phyloP scores from a whole-genome alignment of 2,329 filamentous ascomycete species.

The Trichoderma gracile region DNA sequence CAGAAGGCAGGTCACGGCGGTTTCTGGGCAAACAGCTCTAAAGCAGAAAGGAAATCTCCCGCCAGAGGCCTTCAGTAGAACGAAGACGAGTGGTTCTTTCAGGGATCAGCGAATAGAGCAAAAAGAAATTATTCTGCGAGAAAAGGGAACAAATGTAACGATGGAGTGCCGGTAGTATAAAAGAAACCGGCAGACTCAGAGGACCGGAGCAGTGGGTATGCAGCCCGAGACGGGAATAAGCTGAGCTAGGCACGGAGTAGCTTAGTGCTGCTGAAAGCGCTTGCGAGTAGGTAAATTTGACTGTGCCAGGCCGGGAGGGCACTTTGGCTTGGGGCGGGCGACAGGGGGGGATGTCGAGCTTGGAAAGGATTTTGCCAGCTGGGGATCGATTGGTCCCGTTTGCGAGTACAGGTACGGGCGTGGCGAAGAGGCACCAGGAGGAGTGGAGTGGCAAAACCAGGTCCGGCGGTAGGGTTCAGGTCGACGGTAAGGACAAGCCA shows the following conservation, averaged over 20 bases:
- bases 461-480: constrained; percentile 17
- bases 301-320: constrained; percentile 15
- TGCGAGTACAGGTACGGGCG: constrained; percentile 9
- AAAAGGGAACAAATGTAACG: constrained; percentile 22
- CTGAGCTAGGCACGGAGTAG: constrained; percentile 27
- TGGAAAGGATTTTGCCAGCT: constrained; percentile 24
- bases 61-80: not conserved
- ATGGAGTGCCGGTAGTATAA: constrained; percentile 25
- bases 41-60: not conserved
- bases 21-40: not conserved
- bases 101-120: not conserved
- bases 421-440: constrained; percentile 23
- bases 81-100: constrained; percentile 1
- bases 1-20: not conserved
- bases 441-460: constrained; percentile 26
- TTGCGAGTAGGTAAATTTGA: constrained; percentile 22
- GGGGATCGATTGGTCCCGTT: constrained; percentile 21
- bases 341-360: constrained; percentile 20
- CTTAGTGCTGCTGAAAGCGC: constrained; percentile 23
- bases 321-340: constrained; percentile 23
- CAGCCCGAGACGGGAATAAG: constrained; percentile 27
- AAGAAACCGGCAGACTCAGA: constrained; percentile 23
- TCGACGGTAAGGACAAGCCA: not conserved
- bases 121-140: constrained; percentile 18
- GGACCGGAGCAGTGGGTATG: constrained; percentile 26